Evolutionary conservation across 164 flowering plant genomes (phyloP).

Genomic region (Hamamelis virginiana): DNA sequence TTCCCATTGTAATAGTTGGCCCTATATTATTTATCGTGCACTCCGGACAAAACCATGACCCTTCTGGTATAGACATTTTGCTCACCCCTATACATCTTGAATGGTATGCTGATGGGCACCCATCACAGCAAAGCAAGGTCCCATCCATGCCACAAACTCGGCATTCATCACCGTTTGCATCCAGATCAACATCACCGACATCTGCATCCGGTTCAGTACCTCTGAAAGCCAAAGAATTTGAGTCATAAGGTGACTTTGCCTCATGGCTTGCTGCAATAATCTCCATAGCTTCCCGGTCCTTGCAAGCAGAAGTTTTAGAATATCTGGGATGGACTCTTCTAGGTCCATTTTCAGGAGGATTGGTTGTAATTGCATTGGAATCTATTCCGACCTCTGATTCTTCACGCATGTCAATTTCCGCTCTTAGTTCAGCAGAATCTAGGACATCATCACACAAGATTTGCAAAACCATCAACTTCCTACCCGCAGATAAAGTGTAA

Average conservation of each 20-base stretch:
- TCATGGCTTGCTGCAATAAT: constrained; percentile 30
- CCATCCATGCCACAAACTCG: constrained; percentile 99
- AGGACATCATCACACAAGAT: constrained; percentile 81
- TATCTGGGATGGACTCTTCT: constrained; percentile 73
- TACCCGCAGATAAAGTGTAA: constrained; percentile 54
- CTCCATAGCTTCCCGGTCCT: constrained; percentile 42
- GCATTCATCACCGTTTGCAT: constrained; percentile 88
- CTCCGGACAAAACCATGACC: constrained; percentile 94
- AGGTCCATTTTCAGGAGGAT: constrained; percentile 43
- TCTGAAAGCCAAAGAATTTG: constrained; percentile 26
- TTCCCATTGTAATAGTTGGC: constrained; percentile 46
- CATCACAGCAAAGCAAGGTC: constrained; percentile 93
- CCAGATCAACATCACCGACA: constrained; percentile 43
- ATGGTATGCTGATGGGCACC: constrained; percentile 95
- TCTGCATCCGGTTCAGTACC: constrained; percentile 23
- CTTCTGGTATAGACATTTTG: constrained; percentile 73
- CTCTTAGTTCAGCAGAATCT: constrained; percentile 69
- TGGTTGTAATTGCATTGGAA: constrained; percentile 33
- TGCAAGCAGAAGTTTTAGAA: constrained; percentile 69
- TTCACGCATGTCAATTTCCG: constrained; percentile 77
- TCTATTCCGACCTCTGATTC: constrained; percentile 60
- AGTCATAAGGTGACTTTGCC: constrained; percentile 16
- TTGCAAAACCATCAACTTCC: constrained; percentile 71
- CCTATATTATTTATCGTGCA: constrained; percentile 57
- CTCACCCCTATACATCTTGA: constrained; percentile 85